phyloP scores from a whole-genome alignment of 345 rosid species.

The Murraya paniculata region DNA sequence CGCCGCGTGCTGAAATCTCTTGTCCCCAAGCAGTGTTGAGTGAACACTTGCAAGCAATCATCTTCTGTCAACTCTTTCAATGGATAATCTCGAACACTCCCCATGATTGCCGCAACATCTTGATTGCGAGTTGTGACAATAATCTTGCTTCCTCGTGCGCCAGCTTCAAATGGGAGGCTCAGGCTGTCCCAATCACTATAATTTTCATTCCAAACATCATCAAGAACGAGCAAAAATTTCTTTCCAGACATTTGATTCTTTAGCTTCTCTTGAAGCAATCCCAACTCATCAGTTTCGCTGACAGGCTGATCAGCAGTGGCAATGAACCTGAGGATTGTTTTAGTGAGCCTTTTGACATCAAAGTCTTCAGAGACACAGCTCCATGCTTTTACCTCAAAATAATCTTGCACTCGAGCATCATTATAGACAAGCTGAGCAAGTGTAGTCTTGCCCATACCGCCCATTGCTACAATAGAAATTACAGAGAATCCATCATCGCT shows the following conservation, averaged over 20 bases:
- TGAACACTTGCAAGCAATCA: slow-evolving; percentile 31
- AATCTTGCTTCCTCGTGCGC: slow-evolving; percentile 37
- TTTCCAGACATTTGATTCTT: slow-evolving; percentile 22
- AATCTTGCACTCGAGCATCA: slow-evolving; percentile 4
- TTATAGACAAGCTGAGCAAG: slow-evolving; percentile 27
- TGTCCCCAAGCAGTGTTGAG: slow-evolving; percentile 16
- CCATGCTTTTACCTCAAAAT: slow-evolving; percentile 24
- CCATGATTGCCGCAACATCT: slow-evolving; percentile 24
- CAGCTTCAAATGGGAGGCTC: slow-evolving; percentile 23
- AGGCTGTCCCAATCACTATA: slow-evolving; percentile 27
- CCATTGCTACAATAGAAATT: slow-evolving; percentile 19
- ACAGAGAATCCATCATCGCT: background rate
- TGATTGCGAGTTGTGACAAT: slow-evolving; percentile 42
- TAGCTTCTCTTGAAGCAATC: slow-evolving; percentile 16
- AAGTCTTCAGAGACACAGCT: slow-evolving; percentile 22
- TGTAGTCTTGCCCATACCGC: slow-evolving; percentile 31
- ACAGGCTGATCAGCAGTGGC: background rate
- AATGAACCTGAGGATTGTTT: background rate
- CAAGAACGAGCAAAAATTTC: slow-evolving; percentile 38
- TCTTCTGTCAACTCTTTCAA: slow-evolving; percentile 27
- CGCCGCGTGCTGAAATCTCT: slow-evolving; percentile 11
- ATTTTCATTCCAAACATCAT: slow-evolving; percentile 46
- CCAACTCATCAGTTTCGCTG: background rate
- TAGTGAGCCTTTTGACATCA: background rate
- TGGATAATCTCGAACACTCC: slow-evolving; percentile 15